Conservation (phyloP, 306 rosid species). For the Elaeagnus macrophylla region DNA sequence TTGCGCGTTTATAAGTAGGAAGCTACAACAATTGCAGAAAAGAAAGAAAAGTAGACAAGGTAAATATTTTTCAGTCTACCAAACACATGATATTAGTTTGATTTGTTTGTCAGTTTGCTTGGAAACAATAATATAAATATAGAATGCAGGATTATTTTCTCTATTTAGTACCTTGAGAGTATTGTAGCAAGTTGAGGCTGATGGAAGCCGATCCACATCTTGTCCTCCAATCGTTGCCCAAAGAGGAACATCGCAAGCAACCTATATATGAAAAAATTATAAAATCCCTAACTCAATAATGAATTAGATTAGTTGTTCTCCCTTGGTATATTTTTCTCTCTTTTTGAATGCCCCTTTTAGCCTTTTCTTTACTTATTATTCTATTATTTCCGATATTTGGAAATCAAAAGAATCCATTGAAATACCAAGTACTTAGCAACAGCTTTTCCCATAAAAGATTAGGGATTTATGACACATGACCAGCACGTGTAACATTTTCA, state of each 20-base stretch:
- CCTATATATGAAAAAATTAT: slow-evolving; percentile 36
- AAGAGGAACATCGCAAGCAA: slow-evolving; percentile 74
- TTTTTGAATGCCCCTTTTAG: neutral
- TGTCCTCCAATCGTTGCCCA: slow-evolving; percentile 93
- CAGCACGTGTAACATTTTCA: too few species aligned
- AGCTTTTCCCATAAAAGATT: too few species aligned
- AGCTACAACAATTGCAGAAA: slow-evolving; percentile 40
- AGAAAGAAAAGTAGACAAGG: neutral
- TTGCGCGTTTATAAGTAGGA: slow-evolving; percentile 85
- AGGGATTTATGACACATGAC: too few species aligned
- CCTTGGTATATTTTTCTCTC: too few species aligned
- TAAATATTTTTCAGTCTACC: neutral
- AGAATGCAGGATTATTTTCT: neutral
- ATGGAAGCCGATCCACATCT: slow-evolving; percentile 97
- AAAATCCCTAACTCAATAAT: neutral
- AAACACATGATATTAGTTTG: too few species aligned
- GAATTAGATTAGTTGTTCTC: too few species aligned
- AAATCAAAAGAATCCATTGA: too few species aligned
- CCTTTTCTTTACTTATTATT: too few species aligned
- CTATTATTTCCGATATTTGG: too few species aligned
- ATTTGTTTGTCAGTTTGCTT: too few species aligned
- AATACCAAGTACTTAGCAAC: too few species aligned
- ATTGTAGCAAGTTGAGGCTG: slow-evolving; percentile 98
- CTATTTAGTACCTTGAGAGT: slow-evolving; percentile 70
- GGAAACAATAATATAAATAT: neutral